These are phyloP conservation scores for Leccinum rimulosum DNA, from an alignment of 768 basidiomycete genomes.

Conservation along the genomic window DNA sequence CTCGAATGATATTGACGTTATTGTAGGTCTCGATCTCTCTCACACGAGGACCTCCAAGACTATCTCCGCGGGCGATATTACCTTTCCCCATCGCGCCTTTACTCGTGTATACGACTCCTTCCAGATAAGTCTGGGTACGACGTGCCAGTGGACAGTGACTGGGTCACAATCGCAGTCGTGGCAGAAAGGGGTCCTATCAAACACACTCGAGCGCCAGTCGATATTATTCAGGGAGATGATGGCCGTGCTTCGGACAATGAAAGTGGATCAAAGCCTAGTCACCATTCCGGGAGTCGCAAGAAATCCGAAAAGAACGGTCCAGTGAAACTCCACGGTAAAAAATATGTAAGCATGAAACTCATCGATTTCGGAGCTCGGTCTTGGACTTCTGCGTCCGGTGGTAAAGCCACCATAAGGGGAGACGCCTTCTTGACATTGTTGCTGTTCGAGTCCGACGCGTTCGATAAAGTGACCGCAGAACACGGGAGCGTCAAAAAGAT, in stretches of 20 bases:
- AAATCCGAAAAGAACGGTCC: constrained; percentile 15
- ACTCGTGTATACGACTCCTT: constrained; percentile 76
- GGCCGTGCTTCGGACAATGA: constrained; percentile 37
- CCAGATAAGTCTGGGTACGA: constrained; percentile 85
- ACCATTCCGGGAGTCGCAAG: constrained; percentile 4
- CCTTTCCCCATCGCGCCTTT: constrained; percentile 84
- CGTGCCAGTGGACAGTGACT: constrained; percentile 88
- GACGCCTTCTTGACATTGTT: constrained; percentile 82
- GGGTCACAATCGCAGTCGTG: constrained; percentile 94
- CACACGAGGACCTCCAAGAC: constrained; percentile 77
- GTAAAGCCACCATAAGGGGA: constrained; percentile 62
- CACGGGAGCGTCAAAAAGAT: constrained; percentile 55
- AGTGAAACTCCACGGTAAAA: constrained; percentile 56
- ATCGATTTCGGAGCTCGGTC: constrained; percentile 75
- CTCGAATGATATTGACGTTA: constrained; percentile 9
- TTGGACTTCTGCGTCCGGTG: constrained; percentile 52
- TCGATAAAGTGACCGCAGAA: constrained; percentile 52
- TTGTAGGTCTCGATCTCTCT: constrained; percentile 65
- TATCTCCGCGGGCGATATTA: constrained; percentile 83
- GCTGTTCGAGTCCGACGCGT: constrained; percentile 83
- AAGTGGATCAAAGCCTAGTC: constrained; percentile 7
- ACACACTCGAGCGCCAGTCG: constrained; percentile 65
- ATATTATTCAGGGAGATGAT: constrained; percentile 44
- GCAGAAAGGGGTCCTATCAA: constrained; percentile 85
- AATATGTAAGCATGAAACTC: constrained; percentile 83